Conservation (phyloP, 768 basidiomycete genomes). For the Leccinum disarticulatum region DNA sequence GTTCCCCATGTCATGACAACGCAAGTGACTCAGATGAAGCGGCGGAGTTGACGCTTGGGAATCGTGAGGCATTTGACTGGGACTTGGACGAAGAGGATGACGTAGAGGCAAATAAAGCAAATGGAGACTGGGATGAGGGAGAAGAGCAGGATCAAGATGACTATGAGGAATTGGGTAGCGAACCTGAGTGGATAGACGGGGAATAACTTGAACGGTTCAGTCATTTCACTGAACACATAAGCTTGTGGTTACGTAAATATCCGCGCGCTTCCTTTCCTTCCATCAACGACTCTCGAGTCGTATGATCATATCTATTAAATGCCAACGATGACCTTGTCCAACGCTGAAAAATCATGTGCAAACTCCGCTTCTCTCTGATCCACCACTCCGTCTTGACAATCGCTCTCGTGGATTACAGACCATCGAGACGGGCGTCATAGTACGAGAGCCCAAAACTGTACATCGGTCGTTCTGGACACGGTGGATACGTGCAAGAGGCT, state of each 20-base stretch:
- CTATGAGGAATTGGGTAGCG: not conserved
- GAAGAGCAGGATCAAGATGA: not conserved
- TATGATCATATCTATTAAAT: too few relatives aligned
- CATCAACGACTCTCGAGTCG: too few relatives aligned
- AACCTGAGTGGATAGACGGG: not conserved
- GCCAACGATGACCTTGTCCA: conserved; percentile 45
- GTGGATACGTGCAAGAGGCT: conserved; percentile 74
- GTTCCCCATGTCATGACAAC: not conserved
- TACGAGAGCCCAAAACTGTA: conserved; percentile 80
- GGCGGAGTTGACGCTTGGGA: not conserved
- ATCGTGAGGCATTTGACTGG: not conserved
- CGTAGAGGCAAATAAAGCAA: not conserved
- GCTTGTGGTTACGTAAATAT: too few relatives aligned
- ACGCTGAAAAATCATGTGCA: conserved; percentile 80
- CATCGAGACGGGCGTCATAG: conserved; percentile 79
- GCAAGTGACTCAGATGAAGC: not conserved
- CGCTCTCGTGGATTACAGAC: conserved; percentile 67
- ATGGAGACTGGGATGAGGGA: not conserved
- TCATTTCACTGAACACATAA: too few relatives aligned
- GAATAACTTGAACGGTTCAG: not conserved
- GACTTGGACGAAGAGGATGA: not conserved
- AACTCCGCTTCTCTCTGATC: conserved; percentile 56
- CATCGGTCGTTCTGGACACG: conserved; percentile 63
- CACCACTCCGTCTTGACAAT: conserved; percentile 76
- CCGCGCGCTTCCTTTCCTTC: too few relatives aligned